phyloP scores from a whole-genome alignment of 352 stramenopile genomes.

The Phytophthora idaei region DNA sequence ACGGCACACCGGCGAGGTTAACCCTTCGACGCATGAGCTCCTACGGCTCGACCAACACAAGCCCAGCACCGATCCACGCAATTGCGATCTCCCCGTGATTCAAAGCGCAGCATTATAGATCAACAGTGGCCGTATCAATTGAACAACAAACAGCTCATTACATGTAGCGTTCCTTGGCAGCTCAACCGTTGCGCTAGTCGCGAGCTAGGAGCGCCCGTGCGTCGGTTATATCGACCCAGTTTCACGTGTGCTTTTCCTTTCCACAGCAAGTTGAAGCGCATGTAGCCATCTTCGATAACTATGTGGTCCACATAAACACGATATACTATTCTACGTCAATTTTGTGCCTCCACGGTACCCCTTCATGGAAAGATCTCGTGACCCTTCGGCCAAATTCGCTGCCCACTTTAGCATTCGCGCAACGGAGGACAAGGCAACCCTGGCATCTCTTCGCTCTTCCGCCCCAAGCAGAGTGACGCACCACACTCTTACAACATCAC shows the following conservation, averaged over 20 bases:
- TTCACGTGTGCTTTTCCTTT: background rate
- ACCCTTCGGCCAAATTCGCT: background rate
- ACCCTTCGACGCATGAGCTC: constrained; percentile 20
- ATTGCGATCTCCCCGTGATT: constrained; percentile 25
- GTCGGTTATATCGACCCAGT: constrained; percentile 2
- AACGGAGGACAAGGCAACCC: background rate
- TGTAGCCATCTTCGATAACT: constrained; percentile 4
- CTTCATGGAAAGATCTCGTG: constrained; percentile 27
- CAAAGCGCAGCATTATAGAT: background rate
- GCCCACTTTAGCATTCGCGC: constrained; percentile 5
- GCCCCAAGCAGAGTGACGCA: background rate
- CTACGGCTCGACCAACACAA: constrained; percentile 27
- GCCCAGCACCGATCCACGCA: constrained; percentile 20
- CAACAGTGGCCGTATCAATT: constrained; percentile 2
- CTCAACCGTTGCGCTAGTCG: constrained; percentile 1
- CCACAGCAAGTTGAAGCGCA: constrained; percentile 5
- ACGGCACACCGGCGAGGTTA: constrained; percentile 19
- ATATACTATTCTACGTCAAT: constrained; percentile 10
- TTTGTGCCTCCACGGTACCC: constrained; percentile 7
- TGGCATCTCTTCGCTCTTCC: background rate
- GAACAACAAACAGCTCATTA: background rate
- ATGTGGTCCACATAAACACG: constrained; percentile 1
- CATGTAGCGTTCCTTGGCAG: background rate
- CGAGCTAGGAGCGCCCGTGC: background rate
- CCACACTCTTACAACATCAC: background rate